Percentiles rank a stretch among this genome's conserved stretches.
phyloP scores from a whole-genome alignment of 805 yeast genomes.

The Metschnikowia lachancei region DNA sequence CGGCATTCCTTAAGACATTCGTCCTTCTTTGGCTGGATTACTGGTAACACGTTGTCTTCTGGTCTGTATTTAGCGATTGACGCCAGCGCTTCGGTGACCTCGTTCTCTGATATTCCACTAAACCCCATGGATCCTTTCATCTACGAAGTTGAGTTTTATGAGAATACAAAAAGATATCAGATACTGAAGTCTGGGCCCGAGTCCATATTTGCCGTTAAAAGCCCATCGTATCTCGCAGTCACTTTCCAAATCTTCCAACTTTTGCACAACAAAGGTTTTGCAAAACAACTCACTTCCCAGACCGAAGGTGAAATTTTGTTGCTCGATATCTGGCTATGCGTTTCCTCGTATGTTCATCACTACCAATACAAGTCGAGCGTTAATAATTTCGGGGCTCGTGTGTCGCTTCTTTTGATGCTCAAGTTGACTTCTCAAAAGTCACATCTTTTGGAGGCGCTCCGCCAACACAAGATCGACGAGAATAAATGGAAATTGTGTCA shows the following conservation, averaged over 20 bases:
- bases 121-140: constrained; percentile 21
- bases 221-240: constrained; percentile 16
- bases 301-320: constrained; percentile 3
- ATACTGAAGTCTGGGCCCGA: background rate
- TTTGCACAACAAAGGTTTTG: constrained; percentile 12
- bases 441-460: constrained; percentile 1
- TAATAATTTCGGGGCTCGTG: constrained; percentile 26
- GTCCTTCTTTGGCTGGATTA: constrained; percentile 20
- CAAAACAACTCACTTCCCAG: constrained; percentile 3
- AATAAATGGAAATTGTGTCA: constrained; percentile 44
- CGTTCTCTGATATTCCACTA: constrained; percentile 11
- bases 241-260: constrained; percentile 12
- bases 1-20: constrained; percentile 12
- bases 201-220: constrained; percentile 2
- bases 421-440: constrained; percentile 22
- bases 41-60: constrained; percentile 15
- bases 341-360: constrained; percentile 37
- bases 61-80: constrained; percentile 18
- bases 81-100: constrained; percentile 20
- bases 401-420: constrained; percentile 28
- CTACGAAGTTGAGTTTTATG: constrained; percentile 19
- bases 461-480: constrained; percentile 27
- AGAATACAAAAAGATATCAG: constrained; percentile 11
- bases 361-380: constrained; percentile 33
- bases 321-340: constrained; percentile 35